Base-by-base conservation (phyloP, 2,329 filamentous ascomycete species). In the Arthroderma uncinatum region DNA sequence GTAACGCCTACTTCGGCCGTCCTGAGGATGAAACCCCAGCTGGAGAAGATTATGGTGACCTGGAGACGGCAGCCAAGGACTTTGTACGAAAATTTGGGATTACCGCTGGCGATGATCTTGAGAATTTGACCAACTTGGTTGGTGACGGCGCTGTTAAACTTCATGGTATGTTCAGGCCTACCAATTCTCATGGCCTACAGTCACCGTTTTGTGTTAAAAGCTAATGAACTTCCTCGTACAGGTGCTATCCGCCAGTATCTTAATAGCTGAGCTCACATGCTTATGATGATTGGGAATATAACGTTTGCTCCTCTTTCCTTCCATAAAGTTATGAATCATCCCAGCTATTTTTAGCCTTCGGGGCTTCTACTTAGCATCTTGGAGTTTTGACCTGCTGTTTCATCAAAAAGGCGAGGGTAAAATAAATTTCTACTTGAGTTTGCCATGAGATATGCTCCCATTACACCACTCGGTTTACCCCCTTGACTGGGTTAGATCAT, bases 1-100 rank as follows among this genome's bases (percentile, higher is more conserved):
- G 89, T 58, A 98, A 97, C 72, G 89, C 89, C 57, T 98, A 97
- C 79, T 98, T 98, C 71, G 93, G 93, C 60, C 86, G 92, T 54
- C 86, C 89, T 1, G 93, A 98, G 68, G 87, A 91, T 23, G 87
- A 94, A 64, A 75, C 80, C 33, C 78, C 78, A 57, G 69, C 73
- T 1, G 78, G 73, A 8, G 88, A 91, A 61, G 89, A 89, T 44
- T 96, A 95, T 63, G 90, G 91, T 50, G 91, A 96, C 67, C 76
- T 98, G 59, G 93, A 98, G 74, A 80, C 78, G n/a, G 90, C 90
- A 0, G 93, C 93, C 59, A 95, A 93, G 76, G 93, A 98, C 72
- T 95, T 97, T 74, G 85, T 97, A 33, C 84, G 93, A 67, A 90
- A 88, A 69, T 96, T 97, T 69, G 93, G 93, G 53, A 87, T 96